Base-by-base conservation (phyloP, 2,329 filamentous ascomycete genomes). In the Neofusicoccum sp. region DNA sequence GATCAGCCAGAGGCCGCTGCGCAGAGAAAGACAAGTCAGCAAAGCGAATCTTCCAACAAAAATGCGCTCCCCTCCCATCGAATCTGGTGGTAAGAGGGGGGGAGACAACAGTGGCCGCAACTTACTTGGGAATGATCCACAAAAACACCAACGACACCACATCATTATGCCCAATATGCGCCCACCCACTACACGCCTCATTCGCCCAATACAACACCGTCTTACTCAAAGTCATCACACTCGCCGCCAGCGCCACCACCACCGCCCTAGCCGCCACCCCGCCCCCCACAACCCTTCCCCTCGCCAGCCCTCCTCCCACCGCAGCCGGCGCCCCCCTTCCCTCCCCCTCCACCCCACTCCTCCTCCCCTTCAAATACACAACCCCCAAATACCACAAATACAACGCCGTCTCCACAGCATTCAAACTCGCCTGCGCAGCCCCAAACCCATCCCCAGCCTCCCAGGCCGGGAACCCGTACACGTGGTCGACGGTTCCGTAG, bases 391-490 rank as follows among this genome's bases (percentile, higher is more conserved):
- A 94, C 76, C 78, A 80, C 62, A 78, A 76, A 73, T 93, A 94
- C 70, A 88, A 81, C 37, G 79, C 63, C 3, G 85, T 87, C 81
- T 95, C 91, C 61, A 91, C 68, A 6, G 85, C 75, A 71, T 94
- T 95, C 67, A 93, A 73, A 6, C 81, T 70, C 33, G 84, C 84
- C 81, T 96, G 92, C 41, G 92, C 91, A 45, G 83, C 85, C 0
- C 90, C 91, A 77, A 96, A 97, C 39, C 92, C 92, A 72, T 88
- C 87, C 28, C 82, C 76, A 14, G 81, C 81, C 65, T 90, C 78
- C 74, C 84, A 92, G 3, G 89, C 88, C 69, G 89, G 87, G 81
- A 84, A 89, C 44, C 92, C 92, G 79, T 97, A 97, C 36, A 94
- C 82, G 75, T 93, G 82, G 77, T 97, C 93, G 67, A 96, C 81